Percentiles rank a stretch among this genome's conserved stretches.
Conservation (phyloP, 805 yeast genomes). For the Yarrowia sp. region DNA sequence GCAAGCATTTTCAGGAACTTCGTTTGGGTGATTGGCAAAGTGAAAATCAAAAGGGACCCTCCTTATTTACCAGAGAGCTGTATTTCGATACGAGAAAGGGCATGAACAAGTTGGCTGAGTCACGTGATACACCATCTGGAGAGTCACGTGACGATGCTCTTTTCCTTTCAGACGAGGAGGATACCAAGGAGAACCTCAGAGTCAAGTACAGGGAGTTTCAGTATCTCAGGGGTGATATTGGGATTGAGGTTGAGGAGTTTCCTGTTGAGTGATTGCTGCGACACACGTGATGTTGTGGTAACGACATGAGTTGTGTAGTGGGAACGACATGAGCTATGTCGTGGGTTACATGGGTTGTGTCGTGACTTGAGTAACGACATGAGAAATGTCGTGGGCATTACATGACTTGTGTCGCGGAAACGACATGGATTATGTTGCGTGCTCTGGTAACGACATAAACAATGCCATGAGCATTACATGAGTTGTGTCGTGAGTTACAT, state of each 20-base stretch:
- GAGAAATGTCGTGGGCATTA: no score
- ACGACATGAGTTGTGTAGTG: no score
- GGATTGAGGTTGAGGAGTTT: background rate
- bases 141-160: background rate
- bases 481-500: no score
- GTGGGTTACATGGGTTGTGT: no score
- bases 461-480: no score
- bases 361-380: no score
- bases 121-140: no score
- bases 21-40: background rate
- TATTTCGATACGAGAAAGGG: slow-evolving; percentile 9
- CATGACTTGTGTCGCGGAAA: no score
- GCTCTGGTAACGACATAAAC: no score
- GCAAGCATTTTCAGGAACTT: slow-evolving; percentile 10
- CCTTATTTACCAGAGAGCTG: slow-evolving; percentile 3
- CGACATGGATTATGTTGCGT: no score
- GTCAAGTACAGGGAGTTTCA: background rate
- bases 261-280: background rate
- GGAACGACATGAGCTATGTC: no score
- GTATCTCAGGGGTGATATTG: background rate
- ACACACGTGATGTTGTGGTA: no score
- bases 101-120: background rate
- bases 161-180: slow-evolving; percentile 6
- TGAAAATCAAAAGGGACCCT: slow-evolving; percentile 1
- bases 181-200: slow-evolving; percentile 17